phyloP scores from a whole-genome alignment of 768 basidiomycete species.

The Trametes cubensis region DNA sequence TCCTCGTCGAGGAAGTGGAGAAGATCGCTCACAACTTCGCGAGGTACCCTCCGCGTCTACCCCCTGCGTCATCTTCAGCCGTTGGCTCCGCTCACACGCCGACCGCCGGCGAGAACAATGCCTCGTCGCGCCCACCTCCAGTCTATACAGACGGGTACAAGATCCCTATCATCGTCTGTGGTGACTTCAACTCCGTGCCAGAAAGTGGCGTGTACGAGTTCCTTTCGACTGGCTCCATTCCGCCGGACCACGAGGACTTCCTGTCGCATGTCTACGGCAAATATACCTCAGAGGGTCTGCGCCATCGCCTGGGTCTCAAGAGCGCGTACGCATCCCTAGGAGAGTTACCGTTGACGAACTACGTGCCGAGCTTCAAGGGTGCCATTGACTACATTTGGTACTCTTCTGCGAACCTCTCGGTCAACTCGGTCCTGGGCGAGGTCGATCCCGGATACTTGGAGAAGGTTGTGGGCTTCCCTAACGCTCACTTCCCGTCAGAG shows the following conservation, averaged over 20 bases:
- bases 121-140: slow-evolving; percentile 56
- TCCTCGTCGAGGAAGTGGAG: slow-evolving; percentile 90
- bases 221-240: slow-evolving; percentile 68
- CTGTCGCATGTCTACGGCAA: slow-evolving; percentile 88
- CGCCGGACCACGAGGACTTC: slow-evolving; percentile 86
- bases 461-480: slow-evolving; percentile 95
- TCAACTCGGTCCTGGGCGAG: slow-evolving; percentile 85
- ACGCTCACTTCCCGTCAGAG: slow-evolving; percentile 96
- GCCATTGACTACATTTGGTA: slow-evolving; percentile 96
- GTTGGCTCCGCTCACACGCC: slow-evolving; percentile 36
- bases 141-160: slow-evolving; percentile 80
- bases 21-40: slow-evolving; percentile 87
- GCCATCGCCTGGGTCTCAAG: slow-evolving; percentile 80
- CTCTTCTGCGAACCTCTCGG: slow-evolving; percentile 67
- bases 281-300: slow-evolving; percentile 88
- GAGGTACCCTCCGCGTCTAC: slow-evolving; percentile 70
- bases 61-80: slow-evolving; percentile 40
- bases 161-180: slow-evolving; percentile 89
- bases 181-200: slow-evolving; percentile 95
- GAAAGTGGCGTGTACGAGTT: slow-evolving; percentile 91
- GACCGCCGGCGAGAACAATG: slow-evolving; percentile 29
- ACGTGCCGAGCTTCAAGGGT: slow-evolving; percentile 84
- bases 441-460: slow-evolving; percentile 84
- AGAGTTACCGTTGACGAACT: slow-evolving; percentile 82
- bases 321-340: slow-evolving; percentile 73